Evolutionary conservation across 1,284 basidiomycete genomes (phyloP).

Genomic region (Trametes versicolor): DNA sequence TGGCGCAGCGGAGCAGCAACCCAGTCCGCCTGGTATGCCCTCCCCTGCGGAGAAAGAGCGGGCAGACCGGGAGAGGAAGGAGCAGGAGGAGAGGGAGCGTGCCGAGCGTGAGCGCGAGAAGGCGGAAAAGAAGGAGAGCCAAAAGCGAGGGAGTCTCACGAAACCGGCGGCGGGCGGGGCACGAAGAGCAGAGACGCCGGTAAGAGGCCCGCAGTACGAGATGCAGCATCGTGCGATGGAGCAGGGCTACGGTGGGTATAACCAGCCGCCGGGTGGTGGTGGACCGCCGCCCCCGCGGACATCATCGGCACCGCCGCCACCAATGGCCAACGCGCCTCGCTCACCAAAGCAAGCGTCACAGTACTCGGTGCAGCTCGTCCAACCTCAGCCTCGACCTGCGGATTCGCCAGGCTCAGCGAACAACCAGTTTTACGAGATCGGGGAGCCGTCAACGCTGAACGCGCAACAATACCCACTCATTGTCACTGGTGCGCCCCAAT

Average conservation of each 20-base stretch:
- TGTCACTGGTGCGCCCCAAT: conserved; percentile 41
- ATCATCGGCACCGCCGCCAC: conserved; percentile 38
- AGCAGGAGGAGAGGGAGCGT: conserved; percentile 54
- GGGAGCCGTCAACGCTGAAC: conserved; percentile 41
- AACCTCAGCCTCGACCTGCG: conserved; percentile 44
- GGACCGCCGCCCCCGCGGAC: conserved; percentile 30
- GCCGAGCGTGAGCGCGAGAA: conserved; percentile 58
- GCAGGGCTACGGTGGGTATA: conserved; percentile 69
- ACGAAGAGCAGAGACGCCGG: conserved; percentile 85
- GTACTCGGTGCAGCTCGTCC: conserved; percentile 43
- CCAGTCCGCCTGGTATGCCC: conserved; percentile 7
- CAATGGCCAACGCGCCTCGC: conserved; percentile 26
- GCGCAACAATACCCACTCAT: conserved; percentile 44
- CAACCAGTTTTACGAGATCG: conserved; percentile 48
- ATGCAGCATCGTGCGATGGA: conserved; percentile 93
- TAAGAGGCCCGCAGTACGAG: conserved; percentile 91
- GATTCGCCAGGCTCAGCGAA: conserved; percentile 38
- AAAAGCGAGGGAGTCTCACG: conserved; percentile 52
- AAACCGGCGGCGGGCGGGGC: conserved; percentile 66
- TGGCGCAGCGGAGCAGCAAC: conserved; percentile 1
- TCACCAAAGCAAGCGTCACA: conserved; percentile 33
- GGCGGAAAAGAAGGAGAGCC: conserved; percentile 58
- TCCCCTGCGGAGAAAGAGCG: conserved; percentile 52
- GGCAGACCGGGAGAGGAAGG: conserved; percentile 56
- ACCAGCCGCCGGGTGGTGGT: conserved; percentile 29